Base-by-base conservation (phyloP, 192 early-diverging fungal genomes). In the Coemansia reversa region DNA sequence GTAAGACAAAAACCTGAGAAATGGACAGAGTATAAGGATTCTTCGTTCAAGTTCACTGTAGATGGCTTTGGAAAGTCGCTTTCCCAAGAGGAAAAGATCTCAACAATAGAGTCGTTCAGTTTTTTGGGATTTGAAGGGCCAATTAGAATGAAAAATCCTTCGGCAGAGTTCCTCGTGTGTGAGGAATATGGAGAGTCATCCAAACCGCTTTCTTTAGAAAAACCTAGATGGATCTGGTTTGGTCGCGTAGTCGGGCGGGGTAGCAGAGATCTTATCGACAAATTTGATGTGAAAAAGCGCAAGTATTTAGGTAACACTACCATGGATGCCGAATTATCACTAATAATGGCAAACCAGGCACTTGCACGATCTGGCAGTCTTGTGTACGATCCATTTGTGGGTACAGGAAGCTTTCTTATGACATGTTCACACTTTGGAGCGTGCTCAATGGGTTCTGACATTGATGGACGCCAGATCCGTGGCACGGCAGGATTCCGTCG, bases 261-360 rank as follows among this genome's bases (percentile, higher is more conserved):
- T 32, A 90, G 71, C 54, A 24, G 89, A 49, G 85, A 87, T 19
- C 53, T 90, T 18, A 85, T 96, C 18, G 82, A 87, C n/a, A 89
- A 70, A 56, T 99, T 91, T 65, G 93, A 96, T 76, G 83, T 99
- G 45, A 99, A 99, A 81, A 96, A 98, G 70, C 80, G 97, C 56
- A 85, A 84, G 51, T 99, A 99, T 63, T 70, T 99, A 51, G 97
- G 97, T 27, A 99, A 90, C 29, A 99, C 97, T 1, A 89, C 91
- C 27, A 99, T 99, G 97, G 97, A 99, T 71, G 94, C 97, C 7
- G 94, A 99, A 76, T 79, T 99, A 48, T 97, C 95, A 1, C 76
- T 99, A 29, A 84, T 99, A 35, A 97, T 96, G 94, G 92, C 94
- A 2, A 99, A 99, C 63, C 90, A 92, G 73, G 97, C 92, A 7